phyloP scores from a whole-genome alignment of 176 grass and related monocot species.

The Zea mays region Zm-B73-REFERENCE-NAM-5.0 NC_050103.1:10718501-10719000 shows the following conservation, averaged over 20 bases:
- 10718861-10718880: slow-evolving; percentile 2
- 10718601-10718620: slow-evolving; percentile 19
- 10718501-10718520: slow-evolving; percentile 75
- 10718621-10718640: slow-evolving; percentile 40
- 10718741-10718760: slow-evolving; percentile 13
- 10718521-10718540: slow-evolving; percentile 97
- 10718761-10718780: background rate
- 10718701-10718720: slow-evolving; percentile 78
- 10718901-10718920: background rate
- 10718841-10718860: background rate
- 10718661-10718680: slow-evolving; percentile 80
- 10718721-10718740: slow-evolving; percentile 11
- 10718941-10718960: slow-evolving; percentile 14
- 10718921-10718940: background rate
- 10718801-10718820: background rate
- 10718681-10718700: slow-evolving; percentile 88
- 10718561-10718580: slow-evolving; percentile 9
- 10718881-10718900: background rate
- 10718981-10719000: background rate
- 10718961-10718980: slow-evolving; percentile 27
- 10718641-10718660: slow-evolving; percentile 63
- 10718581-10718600: slow-evolving; percentile 28
- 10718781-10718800: background rate
- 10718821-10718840: background rate
- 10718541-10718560: slow-evolving; percentile 83